Conservation (phyloP, 805 yeast genomes). For the Brettanomyces custersianus region DNA sequence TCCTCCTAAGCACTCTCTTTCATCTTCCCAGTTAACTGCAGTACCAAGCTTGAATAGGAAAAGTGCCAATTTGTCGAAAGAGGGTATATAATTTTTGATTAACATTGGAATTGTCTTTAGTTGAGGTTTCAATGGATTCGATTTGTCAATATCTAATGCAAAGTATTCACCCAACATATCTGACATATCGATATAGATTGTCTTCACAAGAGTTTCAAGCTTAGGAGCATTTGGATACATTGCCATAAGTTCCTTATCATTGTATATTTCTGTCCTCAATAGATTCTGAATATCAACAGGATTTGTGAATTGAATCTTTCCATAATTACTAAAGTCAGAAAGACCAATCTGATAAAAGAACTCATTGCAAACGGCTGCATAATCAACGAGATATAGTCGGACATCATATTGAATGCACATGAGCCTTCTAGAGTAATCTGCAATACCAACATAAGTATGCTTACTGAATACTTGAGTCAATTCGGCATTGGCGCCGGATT, state of each 20-base stretch:
- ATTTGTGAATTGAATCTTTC: slow-evolving; percentile 36
- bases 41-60: slow-evolving; percentile 57
- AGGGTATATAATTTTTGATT: slow-evolving; percentile 54
- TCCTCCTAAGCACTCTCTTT: slow-evolving; percentile 57
- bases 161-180: slow-evolving; percentile 84
- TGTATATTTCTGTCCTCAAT: slow-evolving; percentile 27
- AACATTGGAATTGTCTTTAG: slow-evolving; percentile 60
- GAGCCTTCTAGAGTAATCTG: slow-evolving; percentile 60
- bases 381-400: slow-evolving; percentile 69
- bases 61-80: slow-evolving; percentile 51
- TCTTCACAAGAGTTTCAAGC: slow-evolving; percentile 7
- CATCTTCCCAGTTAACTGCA: slow-evolving; percentile 57
- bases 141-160: slow-evolving; percentile 33
- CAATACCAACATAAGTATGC: slow-evolving; percentile 72
- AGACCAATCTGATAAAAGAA: slow-evolving; percentile 77
- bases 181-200: slow-evolving; percentile 34
- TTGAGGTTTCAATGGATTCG: slow-evolving; percentile 25
- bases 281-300: slow-evolving; percentile 28
- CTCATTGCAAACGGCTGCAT: slow-evolving; percentile 56
- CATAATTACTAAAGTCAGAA: slow-evolving; percentile 75
- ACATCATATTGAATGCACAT: slow-evolving; percentile 83
- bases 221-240: slow-evolving; percentile 6
- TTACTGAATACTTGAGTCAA: slow-evolving; percentile 63
- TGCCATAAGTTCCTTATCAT: slow-evolving; percentile 10
- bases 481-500: slow-evolving; percentile 34